Conservation (phyloP, 2,329 filamentous ascomycete species). For the Eutypa lata region DNA sequence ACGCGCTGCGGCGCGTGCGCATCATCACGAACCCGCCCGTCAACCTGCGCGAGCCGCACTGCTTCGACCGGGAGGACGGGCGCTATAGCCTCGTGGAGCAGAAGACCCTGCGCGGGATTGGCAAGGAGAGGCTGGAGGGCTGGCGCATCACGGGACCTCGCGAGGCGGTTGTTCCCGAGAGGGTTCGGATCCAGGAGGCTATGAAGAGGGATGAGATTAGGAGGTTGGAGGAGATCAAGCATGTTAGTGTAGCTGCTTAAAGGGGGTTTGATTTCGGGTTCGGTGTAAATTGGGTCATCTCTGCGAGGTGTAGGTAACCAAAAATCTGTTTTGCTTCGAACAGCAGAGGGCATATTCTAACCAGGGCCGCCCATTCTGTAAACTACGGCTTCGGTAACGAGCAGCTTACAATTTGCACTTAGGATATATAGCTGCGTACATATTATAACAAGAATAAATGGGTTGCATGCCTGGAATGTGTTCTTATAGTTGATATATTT, state of each 20-base stretch:
- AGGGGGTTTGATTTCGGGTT: neutral
- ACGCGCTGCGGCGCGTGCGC: constrained; percentile 40
- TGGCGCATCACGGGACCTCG: constrained; percentile 51
- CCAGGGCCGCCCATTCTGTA: too few relatives aligned
- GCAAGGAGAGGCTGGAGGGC: constrained; percentile 41
- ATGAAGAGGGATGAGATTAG: constrained; percentile 50
- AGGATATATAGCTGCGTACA: too few relatives aligned
- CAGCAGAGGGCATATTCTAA: too few relatives aligned
- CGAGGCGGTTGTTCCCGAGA: constrained; percentile 48
- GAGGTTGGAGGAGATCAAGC: constrained; percentile 34
- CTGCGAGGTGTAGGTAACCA: too few relatives aligned
- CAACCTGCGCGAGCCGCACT: constrained; percentile 47
- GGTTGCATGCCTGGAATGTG: too few relatives aligned
- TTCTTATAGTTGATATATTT: too few relatives aligned
- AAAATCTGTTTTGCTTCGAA: too few relatives aligned
- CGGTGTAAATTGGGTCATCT: too few relatives aligned
- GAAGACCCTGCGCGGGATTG: constrained; percentile 49
- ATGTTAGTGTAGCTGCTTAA: constrained; percentile 18
- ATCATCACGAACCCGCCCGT: constrained; percentile 59
- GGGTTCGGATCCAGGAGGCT: constrained; percentile 43
- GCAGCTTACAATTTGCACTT: too few relatives aligned
- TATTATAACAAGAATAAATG: too few relatives aligned
- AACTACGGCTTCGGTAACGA: too few relatives aligned
- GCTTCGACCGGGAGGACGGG: constrained; percentile 45
- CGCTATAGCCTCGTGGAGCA: constrained; percentile 54